Evolutionary conservation across 257 asterid species (phyloP).

Genomic region (Solanum neorickii): DNA sequence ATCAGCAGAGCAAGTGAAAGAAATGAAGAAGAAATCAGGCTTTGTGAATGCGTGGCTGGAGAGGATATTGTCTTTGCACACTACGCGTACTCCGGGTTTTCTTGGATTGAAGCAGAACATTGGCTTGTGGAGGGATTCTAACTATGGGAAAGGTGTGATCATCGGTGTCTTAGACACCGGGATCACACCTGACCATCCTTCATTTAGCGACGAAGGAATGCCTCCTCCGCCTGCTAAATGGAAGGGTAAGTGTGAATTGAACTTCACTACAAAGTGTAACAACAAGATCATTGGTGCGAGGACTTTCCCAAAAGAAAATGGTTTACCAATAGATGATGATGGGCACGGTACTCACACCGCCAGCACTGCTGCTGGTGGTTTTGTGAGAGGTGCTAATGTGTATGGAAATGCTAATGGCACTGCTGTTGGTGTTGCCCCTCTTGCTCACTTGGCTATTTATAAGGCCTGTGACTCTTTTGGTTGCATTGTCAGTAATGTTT

Average conservation of each 20-base stretch:
- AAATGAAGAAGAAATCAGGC: background rate
- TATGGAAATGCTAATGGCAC: conserved; percentile 39
- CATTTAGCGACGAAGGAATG: background rate
- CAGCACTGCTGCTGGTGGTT: conserved; percentile 45
- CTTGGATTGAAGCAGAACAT: background rate
- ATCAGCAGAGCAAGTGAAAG: background rate
- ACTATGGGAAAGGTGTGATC: background rate
- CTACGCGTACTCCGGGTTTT: background rate
- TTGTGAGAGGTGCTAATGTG: conserved; percentile 34
- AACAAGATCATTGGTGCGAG: conserved; percentile 8
- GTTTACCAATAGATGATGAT: background rate
- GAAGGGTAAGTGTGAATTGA: background rate
- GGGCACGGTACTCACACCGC: conserved; percentile 58
- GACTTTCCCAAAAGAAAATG: background rate
- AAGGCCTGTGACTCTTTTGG: conserved; percentile 13
- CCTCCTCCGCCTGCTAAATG: background rate
- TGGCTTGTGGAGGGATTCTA: background rate
- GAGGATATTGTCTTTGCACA: background rate
- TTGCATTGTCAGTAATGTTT: conserved; percentile 21
- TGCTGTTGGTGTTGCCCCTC: conserved; percentile 45
- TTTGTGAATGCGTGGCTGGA: background rate
- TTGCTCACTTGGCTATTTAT: conserved; percentile 46
- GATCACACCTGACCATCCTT: background rate
- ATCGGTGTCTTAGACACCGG: background rate
- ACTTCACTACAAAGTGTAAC: background rate